Conservation (phyloP, 2,329 filamentous ascomycete species). For the Elsinoe perseae region DNA sequence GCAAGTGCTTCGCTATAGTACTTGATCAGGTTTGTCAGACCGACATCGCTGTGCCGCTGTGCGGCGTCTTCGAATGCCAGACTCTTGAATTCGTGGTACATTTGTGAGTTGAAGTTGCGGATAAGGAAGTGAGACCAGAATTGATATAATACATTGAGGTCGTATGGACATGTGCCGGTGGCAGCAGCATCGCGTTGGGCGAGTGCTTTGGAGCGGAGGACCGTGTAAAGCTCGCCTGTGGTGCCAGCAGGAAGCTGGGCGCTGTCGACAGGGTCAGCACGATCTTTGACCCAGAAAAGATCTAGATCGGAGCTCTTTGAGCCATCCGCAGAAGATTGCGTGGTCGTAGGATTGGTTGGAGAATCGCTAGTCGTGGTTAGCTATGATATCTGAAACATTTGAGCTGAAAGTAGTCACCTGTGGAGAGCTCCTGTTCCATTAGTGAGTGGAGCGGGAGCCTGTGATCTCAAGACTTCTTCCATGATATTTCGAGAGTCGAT, state of each 20-base stretch:
- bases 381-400: background rate
- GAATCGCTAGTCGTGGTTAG: background rate
- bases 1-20: conserved; percentile 56
- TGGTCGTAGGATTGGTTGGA: background rate
- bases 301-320: conserved; percentile 18
- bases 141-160: conserved; percentile 61
- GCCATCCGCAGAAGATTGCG: background rate
- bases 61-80: conserved; percentile 58
- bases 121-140: conserved; percentile 69
- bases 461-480: conserved; percentile 38
- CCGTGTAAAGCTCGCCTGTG: conserved; percentile 42
- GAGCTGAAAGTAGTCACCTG: background rate
- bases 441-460: conserved; percentile 28
- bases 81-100: conserved; percentile 67
- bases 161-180: conserved; percentile 42
- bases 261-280: conserved; percentile 35
- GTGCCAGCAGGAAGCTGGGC: conserved; percentile 36
- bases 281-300: conserved; percentile 46
- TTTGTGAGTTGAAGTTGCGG: conserved; percentile 63
- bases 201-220: conserved; percentile 44
- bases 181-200: conserved; percentile 40
- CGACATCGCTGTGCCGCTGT: conserved; percentile 45
- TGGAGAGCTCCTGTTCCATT: conserved; percentile 21
- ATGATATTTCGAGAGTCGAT: conserved; percentile 47
- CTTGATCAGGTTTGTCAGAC: conserved; percentile 55